Conservation (phyloP, 345 rosid genomes). For the Durio zibethinus region DNA sequence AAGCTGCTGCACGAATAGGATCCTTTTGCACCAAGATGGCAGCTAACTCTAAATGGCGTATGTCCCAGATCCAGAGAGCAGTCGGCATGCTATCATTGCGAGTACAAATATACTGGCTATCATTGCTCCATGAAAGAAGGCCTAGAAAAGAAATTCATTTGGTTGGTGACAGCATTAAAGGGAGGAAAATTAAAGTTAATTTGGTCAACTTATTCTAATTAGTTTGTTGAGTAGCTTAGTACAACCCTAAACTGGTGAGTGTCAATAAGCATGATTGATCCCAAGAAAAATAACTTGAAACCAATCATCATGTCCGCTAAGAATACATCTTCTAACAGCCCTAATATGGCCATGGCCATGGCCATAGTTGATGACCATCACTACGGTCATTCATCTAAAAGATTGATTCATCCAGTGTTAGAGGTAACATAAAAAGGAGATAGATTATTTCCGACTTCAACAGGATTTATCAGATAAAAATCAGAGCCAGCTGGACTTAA, state of each 20-base stretch:
- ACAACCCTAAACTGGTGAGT: background rate
- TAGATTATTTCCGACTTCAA: background rate
- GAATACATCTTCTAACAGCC: background rate
- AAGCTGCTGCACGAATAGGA: conserved; percentile 77
- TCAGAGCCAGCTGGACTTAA: background rate
- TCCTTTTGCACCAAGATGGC: conserved; percentile 91
- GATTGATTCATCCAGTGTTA: background rate
- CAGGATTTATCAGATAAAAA: background rate
- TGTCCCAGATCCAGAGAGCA: conserved; percentile 94
- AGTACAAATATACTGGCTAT: conserved; percentile 78
- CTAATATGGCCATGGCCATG: background rate
- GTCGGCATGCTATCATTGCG: conserved; percentile 92
- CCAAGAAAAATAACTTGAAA: background rate
- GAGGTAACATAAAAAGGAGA: background rate
- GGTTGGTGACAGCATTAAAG: background rate
- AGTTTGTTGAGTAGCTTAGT: background rate
- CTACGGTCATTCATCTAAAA: background rate
- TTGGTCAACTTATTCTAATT: background rate
- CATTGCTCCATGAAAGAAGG: conserved; percentile 91
- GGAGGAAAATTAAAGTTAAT: background rate
- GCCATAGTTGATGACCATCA: background rate
- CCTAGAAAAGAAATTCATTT: conserved; percentile 41
- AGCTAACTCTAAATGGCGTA: conserved; percentile 70
- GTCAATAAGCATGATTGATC: background rate
- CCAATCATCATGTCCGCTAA: too few species aligned